Evolutionary conservation across 2,329 filamentous ascomycete species (phyloP).

Genomic region (Colletotrichum brevisporum): DNA sequence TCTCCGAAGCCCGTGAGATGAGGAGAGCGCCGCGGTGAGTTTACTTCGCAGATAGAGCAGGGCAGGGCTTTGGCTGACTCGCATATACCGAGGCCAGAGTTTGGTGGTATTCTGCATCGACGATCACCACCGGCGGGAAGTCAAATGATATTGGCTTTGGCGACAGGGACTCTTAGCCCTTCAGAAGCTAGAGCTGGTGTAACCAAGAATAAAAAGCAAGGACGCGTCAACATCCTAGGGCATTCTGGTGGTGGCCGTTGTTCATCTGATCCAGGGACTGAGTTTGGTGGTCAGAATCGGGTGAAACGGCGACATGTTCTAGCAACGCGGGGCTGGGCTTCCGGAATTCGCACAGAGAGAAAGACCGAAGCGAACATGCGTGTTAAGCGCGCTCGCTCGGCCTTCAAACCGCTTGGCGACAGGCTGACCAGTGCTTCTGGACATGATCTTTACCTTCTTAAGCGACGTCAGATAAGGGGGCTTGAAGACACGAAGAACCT

Average conservation of each 20-base stretch:
- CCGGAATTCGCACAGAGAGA: neutral
- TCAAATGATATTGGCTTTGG: conserved; percentile 3
- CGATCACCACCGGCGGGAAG: conserved; percentile 20
- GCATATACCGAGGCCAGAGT: neutral
- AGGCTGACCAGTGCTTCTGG: conserved; percentile 3
- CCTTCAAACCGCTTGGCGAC: neutral
- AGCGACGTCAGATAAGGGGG: neutral
- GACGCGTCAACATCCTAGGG: neutral
- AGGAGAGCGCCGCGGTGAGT: conserved; percentile 14
- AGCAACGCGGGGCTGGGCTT: neutral
- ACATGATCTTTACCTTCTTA: neutral
- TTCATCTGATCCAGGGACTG: conserved; percentile 20
- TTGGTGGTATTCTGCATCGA: conserved; percentile 19
- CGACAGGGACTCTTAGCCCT: neutral
- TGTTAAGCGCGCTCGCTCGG: conserved; percentile 8
- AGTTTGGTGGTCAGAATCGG: conserved; percentile 20
- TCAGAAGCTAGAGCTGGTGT: neutral
- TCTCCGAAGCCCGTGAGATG: conserved; percentile 7
- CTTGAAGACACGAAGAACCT: neutral
- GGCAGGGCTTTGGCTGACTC: conserved; percentile 22
- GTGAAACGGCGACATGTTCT: conserved; percentile 15
- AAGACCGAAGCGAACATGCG: neutral
- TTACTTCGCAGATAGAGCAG: neutral
- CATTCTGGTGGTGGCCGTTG: neutral
- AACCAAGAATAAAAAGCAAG: neutral